Evolutionary conservation across 2,329 filamentous ascomycete species (phyloP).

Genomic region (Trichoderma sp.): DNA sequence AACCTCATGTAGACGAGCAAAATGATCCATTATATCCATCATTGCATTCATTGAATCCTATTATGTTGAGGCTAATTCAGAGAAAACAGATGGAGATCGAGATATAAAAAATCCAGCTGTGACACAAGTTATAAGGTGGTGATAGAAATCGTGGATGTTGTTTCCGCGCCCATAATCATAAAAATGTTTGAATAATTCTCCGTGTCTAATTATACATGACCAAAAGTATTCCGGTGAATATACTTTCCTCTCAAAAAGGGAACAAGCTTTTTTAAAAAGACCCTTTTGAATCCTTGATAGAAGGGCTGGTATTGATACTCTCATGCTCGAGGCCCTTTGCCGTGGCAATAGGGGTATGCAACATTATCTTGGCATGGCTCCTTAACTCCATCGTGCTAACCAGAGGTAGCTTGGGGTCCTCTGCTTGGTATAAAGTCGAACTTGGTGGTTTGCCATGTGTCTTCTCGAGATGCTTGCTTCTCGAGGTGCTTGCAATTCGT

Average conservation of each 20-base stretch:
- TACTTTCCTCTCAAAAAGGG: background rate
- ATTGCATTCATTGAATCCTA: background rate
- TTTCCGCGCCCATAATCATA: background rate
- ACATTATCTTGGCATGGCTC: background rate
- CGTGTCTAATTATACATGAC: background rate
- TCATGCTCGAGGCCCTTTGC: background rate
- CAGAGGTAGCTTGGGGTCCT: background rate
- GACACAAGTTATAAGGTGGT: background rate
- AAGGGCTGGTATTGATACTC: background rate
- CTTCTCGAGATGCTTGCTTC: background rate
- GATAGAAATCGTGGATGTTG: background rate
- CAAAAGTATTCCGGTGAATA: background rate
- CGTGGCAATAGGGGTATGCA: background rate
- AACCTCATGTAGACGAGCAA: background rate
- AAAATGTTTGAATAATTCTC: background rate
- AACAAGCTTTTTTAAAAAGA: background rate
- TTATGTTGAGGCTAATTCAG: background rate
- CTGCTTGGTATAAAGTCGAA: background rate
- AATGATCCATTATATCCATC: background rate
- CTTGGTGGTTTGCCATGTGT: background rate
- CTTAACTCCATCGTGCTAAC: background rate
- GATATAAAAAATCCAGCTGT: background rate
- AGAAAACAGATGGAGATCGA: background rate
- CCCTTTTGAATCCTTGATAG: background rate
- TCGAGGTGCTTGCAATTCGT: background rate